phyloP scores from a whole-genome alignment of 1,284 basidiomycete species.

The Amylostereum areolatum region DNA sequence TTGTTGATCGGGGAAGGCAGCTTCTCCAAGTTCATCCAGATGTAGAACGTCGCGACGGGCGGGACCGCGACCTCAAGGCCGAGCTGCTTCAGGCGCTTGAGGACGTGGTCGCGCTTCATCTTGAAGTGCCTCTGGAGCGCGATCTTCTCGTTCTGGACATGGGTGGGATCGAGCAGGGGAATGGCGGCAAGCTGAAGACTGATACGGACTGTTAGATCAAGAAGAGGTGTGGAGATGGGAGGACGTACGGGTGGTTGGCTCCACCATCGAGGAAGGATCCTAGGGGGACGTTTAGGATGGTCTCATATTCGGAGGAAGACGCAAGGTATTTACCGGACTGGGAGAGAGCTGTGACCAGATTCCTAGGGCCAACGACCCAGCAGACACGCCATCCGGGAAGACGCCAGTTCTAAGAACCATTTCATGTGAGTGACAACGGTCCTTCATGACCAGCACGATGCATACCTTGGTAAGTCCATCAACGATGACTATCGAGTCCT shows the following conservation, averaged over 20 bases:
- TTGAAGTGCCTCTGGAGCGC: conserved; percentile 88
- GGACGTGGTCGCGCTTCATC: conserved; percentile 84
- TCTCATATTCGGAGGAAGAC: background rate
- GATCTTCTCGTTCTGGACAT: conserved; percentile 70
- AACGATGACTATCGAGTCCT: conserved; percentile 80
- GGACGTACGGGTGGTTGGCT: conserved; percentile 76
- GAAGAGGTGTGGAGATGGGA: conserved; percentile 1
- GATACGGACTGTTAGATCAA: background rate
- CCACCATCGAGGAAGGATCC: conserved; percentile 87
- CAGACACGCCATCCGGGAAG: conserved; percentile 91
- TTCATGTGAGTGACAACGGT: background rate
- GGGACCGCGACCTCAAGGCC: conserved; percentile 73
- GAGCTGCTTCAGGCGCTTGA: conserved; percentile 74
- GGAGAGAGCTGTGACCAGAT: conserved; percentile 78
- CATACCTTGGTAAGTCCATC: conserved; percentile 88
- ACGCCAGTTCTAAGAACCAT: conserved; percentile 65
- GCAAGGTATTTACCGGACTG: conserved; percentile 57
- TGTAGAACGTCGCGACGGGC: conserved; percentile 80
- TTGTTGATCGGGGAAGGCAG: conserved; percentile 82
- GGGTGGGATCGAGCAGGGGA: conserved; percentile 67
- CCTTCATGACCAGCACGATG: too few relatives aligned
- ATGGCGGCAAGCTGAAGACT: conserved; percentile 85
- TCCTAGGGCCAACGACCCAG: conserved; percentile 95
- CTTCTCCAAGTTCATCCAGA: conserved; percentile 83
- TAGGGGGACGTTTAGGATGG: conserved; percentile 11